These are phyloP conservation scores for Hamigera avellanea DNA, from an alignment of 495 filamentous ascomycete species.

Conservation along the genomic window DNA sequence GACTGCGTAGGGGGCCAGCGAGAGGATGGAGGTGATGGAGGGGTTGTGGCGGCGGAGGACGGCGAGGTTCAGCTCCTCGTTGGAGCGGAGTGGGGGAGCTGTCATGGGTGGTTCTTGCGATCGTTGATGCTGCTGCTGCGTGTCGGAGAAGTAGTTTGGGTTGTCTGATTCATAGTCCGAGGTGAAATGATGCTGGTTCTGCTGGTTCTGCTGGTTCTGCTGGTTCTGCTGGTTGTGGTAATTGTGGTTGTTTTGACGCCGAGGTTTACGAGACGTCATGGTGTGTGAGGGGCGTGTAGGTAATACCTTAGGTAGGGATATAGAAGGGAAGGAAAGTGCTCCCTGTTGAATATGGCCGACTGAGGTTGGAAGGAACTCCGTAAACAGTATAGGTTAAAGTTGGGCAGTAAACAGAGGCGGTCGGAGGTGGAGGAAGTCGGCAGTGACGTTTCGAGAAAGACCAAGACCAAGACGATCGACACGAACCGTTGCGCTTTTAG, in stretches of 20 bases:
- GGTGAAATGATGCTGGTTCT: slow-evolving; percentile 20
- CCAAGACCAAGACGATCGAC: no score
- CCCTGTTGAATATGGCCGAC: no score
- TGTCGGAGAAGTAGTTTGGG: slow-evolving; percentile 23
- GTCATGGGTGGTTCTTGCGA: slow-evolving; percentile 14
- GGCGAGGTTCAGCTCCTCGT: slow-evolving; percentile 69
- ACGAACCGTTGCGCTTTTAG: no score
- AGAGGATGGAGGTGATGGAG: slow-evolving; percentile 50
- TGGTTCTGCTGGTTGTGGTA: slow-evolving; percentile 1
- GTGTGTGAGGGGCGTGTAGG: no score
- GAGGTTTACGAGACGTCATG: slow-evolving; percentile 26
- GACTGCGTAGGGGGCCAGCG: slow-evolving; percentile 66
- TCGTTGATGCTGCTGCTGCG: slow-evolving; percentile 16
- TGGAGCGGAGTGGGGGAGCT: slow-evolving; percentile 45
- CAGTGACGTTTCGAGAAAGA: no score
- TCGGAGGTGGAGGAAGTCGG: no score
- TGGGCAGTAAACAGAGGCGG: no score
- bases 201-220: no score
- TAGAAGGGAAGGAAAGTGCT: not conserved
- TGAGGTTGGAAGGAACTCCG: no score
- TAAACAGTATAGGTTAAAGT: no score
- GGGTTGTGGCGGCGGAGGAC: slow-evolving; percentile 70
- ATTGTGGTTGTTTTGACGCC: slow-evolving; percentile 20
- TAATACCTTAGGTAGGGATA: no score
- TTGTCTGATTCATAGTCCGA: slow-evolving; percentile 52